Conservation (phyloP, 2,329 filamentous ascomycete genomes). For the Fusarium nygamai region DNA sequence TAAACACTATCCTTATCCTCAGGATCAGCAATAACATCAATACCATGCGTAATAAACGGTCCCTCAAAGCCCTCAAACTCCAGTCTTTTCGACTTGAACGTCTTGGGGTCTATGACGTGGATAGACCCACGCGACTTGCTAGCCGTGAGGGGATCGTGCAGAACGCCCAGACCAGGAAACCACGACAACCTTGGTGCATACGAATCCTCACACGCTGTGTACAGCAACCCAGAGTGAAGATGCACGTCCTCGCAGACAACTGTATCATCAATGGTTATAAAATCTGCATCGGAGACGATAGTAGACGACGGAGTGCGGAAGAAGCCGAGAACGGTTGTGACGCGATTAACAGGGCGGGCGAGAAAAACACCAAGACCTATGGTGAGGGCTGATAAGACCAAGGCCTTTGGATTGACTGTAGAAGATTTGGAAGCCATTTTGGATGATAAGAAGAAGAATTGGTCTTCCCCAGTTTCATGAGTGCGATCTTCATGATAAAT, state of each 20-base stretch:
- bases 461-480: neutral
- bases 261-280: slow-evolving; percentile 61
- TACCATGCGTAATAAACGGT: slow-evolving; percentile 68
- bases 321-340: slow-evolving; percentile 40
- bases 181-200: slow-evolving; percentile 55
- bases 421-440: neutral
- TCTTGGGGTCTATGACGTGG: slow-evolving; percentile 62
- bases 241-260: slow-evolving; percentile 69
- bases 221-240: slow-evolving; percentile 61
- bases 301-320: slow-evolving; percentile 41
- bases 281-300: slow-evolving; percentile 24
- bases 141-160: slow-evolving; percentile 52
- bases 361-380: neutral
- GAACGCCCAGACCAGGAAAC: slow-evolving; percentile 60
- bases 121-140: slow-evolving; percentile 55
- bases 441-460: neutral
- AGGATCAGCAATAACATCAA: slow-evolving; percentile 66
- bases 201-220: slow-evolving; percentile 65
- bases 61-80: slow-evolving; percentile 60
- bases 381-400: neutral
- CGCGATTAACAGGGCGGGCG: neutral
- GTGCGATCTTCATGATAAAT: neutral
- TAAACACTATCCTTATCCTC: slow-evolving; percentile 57
- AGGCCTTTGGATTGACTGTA: neutral
- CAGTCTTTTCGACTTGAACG: slow-evolving; percentile 43